These are phyloP conservation scores for Puccinia coronata DNA, from an alignment of 1,284 basidiomycete species.

Conservation along the genomic window DNA sequence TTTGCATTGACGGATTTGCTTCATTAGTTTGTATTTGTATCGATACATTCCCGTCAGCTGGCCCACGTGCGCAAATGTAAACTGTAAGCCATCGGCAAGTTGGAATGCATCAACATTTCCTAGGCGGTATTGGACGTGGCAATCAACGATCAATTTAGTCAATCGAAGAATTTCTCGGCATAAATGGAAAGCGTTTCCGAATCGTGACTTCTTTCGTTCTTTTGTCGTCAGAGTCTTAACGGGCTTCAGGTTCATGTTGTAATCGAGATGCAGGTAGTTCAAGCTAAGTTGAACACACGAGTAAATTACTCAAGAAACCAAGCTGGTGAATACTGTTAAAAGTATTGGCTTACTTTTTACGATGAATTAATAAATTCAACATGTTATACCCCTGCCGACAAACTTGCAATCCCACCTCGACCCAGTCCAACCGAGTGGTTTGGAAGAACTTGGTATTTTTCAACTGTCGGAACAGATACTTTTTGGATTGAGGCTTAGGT, in stretches of 20 bases:
- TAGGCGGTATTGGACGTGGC: slow-evolving; percentile 96
- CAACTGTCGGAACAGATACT: slow-evolving; percentile 90
- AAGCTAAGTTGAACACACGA: slow-evolving; percentile 66
- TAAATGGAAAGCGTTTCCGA: slow-evolving; percentile 97
- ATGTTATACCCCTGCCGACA: slow-evolving; percentile 99
- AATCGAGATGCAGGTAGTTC: slow-evolving; percentile 87
- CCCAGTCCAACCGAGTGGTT: slow-evolving; percentile 96
- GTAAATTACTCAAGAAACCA: neutral
- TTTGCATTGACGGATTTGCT: slow-evolving; percentile 99
- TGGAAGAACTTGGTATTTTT: slow-evolving; percentile 99
- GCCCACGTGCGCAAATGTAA: slow-evolving; percentile 96
- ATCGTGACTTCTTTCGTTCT: slow-evolving; percentile 98
- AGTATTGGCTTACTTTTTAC: slow-evolving; percentile 66
- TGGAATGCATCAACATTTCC: slow-evolving; percentile 99
- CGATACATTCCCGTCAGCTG: slow-evolving; percentile 99
- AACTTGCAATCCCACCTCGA: slow-evolving; percentile 97
- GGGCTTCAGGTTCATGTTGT: slow-evolving; percentile 67
- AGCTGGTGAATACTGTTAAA: neutral
- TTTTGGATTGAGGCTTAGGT: slow-evolving; percentile 97
- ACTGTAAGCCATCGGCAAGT: slow-evolving; percentile 95
- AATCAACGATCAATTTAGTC: slow-evolving; percentile 97
- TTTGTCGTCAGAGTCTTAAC: slow-evolving; percentile 99
- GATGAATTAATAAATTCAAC: slow-evolving; percentile 97
- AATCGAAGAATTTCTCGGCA: slow-evolving; percentile 96
- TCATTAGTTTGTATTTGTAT: slow-evolving; percentile 99